These are phyloP conservation scores for Neckera pumila DNA, from an alignment of 225 moss, liverwort and hornwort species.

Conservation along the genomic window DNA sequence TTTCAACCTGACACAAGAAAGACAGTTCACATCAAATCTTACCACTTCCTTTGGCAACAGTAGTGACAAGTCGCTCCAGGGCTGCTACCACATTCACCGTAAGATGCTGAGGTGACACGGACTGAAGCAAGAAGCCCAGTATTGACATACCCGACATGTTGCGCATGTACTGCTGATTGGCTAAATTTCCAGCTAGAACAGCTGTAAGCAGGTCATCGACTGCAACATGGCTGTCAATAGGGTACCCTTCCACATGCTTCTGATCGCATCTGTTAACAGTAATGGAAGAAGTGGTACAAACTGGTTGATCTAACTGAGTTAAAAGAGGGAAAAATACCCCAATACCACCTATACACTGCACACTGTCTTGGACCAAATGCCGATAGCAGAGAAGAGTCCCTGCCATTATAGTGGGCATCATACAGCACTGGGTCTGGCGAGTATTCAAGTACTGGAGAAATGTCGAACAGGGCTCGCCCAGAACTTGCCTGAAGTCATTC, in stretches of 20 bases:
- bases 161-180: conserved; percentile 70
- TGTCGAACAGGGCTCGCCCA: conserved; percentile 64
- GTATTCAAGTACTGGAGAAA: conserved; percentile 63
- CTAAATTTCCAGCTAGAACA: conserved; percentile 56
- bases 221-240: conserved; percentile 54
- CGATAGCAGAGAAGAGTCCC: conserved; percentile 73
- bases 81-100: conserved; percentile 67
- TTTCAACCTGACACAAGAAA: not conserved
- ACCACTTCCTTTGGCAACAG: conserved; percentile 57
- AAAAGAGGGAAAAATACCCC: conserved; percentile 80
- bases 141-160: conserved; percentile 68
- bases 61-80: conserved; percentile 64
- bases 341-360: conserved; percentile 84
- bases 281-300: conserved; percentile 14
- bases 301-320: conserved; percentile 69
- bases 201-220: conserved; percentile 72
- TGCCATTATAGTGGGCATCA: conserved; percentile 58
- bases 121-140: conserved; percentile 69
- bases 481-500: conserved; percentile 57
- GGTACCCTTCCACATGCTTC: conserved; percentile 31
- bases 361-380: conserved; percentile 73
- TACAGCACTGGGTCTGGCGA: conserved; percentile 43
- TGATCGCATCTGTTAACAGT: conserved; percentile 4
- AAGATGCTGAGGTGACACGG: conserved; percentile 67
- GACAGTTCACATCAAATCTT: conserved; percentile 3